Base-by-base conservation (phyloP, 225 moss, liverwort and hornwort genomes). In the Polytrichum formosum region DNA sequence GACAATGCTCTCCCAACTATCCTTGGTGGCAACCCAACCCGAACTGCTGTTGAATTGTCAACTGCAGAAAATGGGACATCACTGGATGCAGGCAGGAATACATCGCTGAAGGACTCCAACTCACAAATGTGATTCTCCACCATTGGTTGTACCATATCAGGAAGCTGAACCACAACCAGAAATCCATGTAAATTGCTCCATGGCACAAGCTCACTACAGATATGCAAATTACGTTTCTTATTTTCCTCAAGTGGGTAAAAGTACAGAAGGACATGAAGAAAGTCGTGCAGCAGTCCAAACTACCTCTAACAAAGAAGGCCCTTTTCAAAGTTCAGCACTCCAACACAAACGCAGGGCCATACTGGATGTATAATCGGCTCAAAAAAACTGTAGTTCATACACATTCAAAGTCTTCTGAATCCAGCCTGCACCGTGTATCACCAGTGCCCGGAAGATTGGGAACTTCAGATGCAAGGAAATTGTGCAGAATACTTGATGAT, bases 1-100 rank as follows among this genome's bases (percentile, higher is more conserved):
- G 81, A 70, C 79, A 89, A 73, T 27, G 80, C 76, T 61, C 79
- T 81, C 59, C 86, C 54, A 67, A 89, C 89, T 76, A 83, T 75
- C 77, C 89, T 77, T 73, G 89, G 89, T 61, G 89, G 86, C 74
- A 89, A 81, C 22, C 86, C 89, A 29, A 89, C 89, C 74, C 75
- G 86, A 61, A 86, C 74, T 70, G 86, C 75, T 60, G 72, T 79
- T 61, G 81, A 77, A 58, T 70, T 59, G 63, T 89, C 89, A 65
- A 86, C 59, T 56, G 89, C 73, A 77, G 89, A 89, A 70, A 89
- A 89, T 53, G 70, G 85, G 23, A 75, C 64, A 75, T 82, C 79
- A 63, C 68, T 85, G 54, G 75, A 86, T 68, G 77, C 53, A 68
- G 89, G 89, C 53, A 83, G 71, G 75, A 81, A 77, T 20, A 79